Conservation (phyloP, 148 eudicot genomes). For the Drosera capensis region DNA sequence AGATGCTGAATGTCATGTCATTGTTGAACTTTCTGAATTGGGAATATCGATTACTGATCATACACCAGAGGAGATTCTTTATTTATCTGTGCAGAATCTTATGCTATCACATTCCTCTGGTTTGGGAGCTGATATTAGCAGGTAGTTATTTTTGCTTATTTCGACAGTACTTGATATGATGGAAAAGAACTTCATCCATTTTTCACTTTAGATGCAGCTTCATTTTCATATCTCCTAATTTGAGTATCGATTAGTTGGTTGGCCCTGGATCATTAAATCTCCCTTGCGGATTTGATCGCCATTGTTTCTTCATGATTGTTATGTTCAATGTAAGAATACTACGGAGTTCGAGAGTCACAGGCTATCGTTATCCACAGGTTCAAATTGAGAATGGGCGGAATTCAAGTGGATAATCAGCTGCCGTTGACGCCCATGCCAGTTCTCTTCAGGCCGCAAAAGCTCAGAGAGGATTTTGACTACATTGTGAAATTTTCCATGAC, state of each 20-base stretch:
- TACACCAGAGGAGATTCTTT: conserved; percentile 97
- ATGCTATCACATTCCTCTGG: conserved; percentile 80
- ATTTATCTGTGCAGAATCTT: conserved; percentile 75
- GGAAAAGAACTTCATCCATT: too few relatives aligned
- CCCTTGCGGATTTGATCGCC: too few relatives aligned
- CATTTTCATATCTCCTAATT: too few relatives aligned
- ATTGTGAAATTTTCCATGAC: conserved; percentile 78
- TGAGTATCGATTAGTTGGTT: too few relatives aligned
- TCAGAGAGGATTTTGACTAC: conserved; percentile 65
- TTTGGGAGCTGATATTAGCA: conserved; percentile 78
- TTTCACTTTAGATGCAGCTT: too few relatives aligned
- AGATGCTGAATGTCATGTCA: conserved; percentile 60
- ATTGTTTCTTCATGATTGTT: too few relatives aligned
- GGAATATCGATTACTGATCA: conserved; percentile 88
- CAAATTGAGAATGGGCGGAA: conserved; percentile 77
- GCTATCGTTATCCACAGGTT: conserved; percentile 32
- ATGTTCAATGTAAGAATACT: too few relatives aligned
- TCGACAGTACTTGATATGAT: too few relatives aligned
- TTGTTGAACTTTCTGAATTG: conserved; percentile 85
- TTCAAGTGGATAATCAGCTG: conserved; percentile 94
- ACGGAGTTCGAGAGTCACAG: too few relatives aligned
- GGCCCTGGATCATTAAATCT: too few relatives aligned
- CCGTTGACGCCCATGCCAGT: conserved; percentile 96
- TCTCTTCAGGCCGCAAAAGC: conserved; percentile 76
- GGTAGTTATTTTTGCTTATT: too few relatives aligned